Percentiles rank a stretch among this genome's conserved stretches.
Conservation (phyloP, 306 rosid genomes). For the Sicyos baderoa region DNA sequence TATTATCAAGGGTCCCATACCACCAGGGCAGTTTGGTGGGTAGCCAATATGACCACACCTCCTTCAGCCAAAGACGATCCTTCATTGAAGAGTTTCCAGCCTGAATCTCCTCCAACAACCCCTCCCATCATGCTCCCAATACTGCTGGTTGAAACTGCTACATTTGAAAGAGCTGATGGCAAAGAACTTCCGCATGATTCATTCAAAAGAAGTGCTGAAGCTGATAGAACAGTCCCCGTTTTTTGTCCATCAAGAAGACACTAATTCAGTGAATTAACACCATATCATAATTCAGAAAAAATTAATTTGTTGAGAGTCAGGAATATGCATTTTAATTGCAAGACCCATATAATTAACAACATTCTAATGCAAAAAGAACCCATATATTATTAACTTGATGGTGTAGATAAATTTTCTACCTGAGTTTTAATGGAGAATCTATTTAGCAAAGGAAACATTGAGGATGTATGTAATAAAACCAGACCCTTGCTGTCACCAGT, state of each 20-base stretch:
- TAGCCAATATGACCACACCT: conserved; percentile 89
- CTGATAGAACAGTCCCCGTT: conserved; percentile 77
- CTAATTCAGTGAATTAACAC: conserved; percentile 42
- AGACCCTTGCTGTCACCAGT: conserved; percentile 95
- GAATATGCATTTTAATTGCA: conserved; percentile 15
- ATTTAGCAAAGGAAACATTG: conserved; percentile 67
- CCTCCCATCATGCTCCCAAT: conserved; percentile 95
- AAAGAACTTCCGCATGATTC: conserved; percentile 56
- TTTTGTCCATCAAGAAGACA: conserved; percentile 96
- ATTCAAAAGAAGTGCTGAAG: conserved; percentile 78
- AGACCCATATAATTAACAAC: not conserved
- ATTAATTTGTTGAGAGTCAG: conserved; percentile 8
- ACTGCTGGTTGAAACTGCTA: conserved; percentile 53
- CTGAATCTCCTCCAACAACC: conserved; percentile 87
- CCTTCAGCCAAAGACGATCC: conserved; percentile 75
- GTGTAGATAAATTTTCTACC: conserved; percentile 38
- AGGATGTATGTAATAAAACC: conserved; percentile 65
- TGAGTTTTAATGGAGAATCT: conserved; percentile 71
- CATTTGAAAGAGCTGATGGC: conserved; percentile 47
- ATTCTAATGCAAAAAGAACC: conserved; percentile 13
- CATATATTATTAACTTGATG: conserved; percentile 18
- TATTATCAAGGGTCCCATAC: conserved; percentile 61
- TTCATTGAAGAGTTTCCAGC: conserved; percentile 95
- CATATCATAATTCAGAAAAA: conserved; percentile 29
- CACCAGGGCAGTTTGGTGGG: conserved; percentile 91